Evolutionary conservation across 441 rosid genomes (phyloP).

Genomic region (Macaranga tanarius): DNA sequence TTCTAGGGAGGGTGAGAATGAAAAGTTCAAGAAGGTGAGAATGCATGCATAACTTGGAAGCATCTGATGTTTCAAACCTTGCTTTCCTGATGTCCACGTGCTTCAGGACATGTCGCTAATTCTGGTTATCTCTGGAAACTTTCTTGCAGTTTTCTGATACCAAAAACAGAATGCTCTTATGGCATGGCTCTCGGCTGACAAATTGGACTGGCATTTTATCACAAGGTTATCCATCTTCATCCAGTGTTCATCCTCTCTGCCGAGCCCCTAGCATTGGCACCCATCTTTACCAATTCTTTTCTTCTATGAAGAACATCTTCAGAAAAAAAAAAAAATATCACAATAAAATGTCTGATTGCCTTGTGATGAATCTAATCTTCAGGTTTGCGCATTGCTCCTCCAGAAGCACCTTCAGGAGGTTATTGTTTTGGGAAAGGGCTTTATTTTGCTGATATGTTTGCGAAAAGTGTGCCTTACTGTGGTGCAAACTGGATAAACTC

Average conservation of each 20-base stretch:
- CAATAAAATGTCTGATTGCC: too few relatives aligned
- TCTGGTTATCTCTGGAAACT: not conserved
- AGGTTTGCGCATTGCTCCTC: not conserved
- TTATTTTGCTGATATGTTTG: not conserved
- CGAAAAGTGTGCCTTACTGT: not conserved
- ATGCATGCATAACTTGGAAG: not conserved
- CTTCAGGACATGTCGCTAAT: not conserved
- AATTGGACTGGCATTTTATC: slow-evolving; percentile 94
- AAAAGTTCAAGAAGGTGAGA: not conserved
- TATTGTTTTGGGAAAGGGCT: not conserved
- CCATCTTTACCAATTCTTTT: too few relatives aligned
- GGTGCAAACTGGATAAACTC: not conserved
- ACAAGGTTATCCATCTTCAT: slow-evolving; percentile 51
- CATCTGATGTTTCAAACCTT: not conserved
- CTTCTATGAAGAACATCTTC: too few relatives aligned
- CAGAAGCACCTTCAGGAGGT: not conserved
- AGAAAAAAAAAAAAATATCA: too few relatives aligned
- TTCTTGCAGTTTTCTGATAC: slow-evolving; percentile 50
- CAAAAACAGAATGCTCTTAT: slow-evolving; percentile 75
- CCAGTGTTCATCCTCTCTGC: too few relatives aligned
- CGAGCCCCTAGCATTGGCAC: too few relatives aligned
- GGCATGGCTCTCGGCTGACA: slow-evolving; percentile 94
- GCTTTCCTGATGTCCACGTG: too few relatives aligned
- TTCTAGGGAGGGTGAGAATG: not conserved
- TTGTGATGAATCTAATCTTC: not conserved